phyloP scores from a whole-genome alignment of 2,329 filamentous ascomycete genomes.

The Alternaria arborescens region DNA sequence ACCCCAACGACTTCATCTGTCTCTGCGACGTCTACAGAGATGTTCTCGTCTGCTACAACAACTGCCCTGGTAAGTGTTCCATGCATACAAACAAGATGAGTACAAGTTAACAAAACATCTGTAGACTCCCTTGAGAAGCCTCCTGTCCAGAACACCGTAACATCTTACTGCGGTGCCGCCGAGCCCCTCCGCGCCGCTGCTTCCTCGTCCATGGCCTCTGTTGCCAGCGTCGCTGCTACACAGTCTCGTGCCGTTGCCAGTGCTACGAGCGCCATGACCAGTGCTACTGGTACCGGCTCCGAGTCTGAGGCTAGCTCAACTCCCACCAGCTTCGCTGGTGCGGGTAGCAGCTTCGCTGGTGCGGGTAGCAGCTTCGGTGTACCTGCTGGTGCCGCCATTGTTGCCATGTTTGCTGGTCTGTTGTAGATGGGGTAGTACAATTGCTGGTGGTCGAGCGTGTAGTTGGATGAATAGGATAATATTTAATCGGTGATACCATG shows the following conservation, averaged over 20 bases:
- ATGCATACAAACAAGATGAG: no score
- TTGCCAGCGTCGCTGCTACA: conserved; percentile 32
- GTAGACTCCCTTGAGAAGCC: conserved; percentile 49
- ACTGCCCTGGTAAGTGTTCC: conserved; percentile 59
- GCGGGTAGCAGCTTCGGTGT: conserved; percentile 19
- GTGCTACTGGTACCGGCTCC: conserved; percentile 2
- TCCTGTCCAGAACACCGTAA: conserved; percentile 48
- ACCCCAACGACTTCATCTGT: conserved; percentile 62
- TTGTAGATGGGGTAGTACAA: conserved; percentile 19
- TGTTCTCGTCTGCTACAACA: conserved; percentile 68
- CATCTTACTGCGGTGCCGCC: conserved; percentile 54
- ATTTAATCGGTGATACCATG: conserved; percentile 10
- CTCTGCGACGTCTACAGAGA: conserved; percentile 65
- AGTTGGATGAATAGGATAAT: conserved; percentile 11
- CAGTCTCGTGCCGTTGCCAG: conserved; percentile 19
- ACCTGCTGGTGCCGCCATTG: conserved; percentile 37
- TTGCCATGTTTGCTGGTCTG: conserved; percentile 28
- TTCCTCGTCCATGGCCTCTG: conserved; percentile 25
- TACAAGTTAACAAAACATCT: no score
- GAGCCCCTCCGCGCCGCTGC: conserved; percentile 42
- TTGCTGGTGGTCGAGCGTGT: background rate
- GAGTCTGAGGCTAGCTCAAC: conserved; percentile 7
- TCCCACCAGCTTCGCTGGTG: conserved; percentile 27
- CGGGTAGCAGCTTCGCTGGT: conserved; percentile 30
- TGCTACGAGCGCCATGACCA: conserved; percentile 4